These are phyloP conservation scores for Tricholoma furcatifolium DNA, from an alignment of 768 basidiomycete species.

Conservation along the genomic window DNA sequence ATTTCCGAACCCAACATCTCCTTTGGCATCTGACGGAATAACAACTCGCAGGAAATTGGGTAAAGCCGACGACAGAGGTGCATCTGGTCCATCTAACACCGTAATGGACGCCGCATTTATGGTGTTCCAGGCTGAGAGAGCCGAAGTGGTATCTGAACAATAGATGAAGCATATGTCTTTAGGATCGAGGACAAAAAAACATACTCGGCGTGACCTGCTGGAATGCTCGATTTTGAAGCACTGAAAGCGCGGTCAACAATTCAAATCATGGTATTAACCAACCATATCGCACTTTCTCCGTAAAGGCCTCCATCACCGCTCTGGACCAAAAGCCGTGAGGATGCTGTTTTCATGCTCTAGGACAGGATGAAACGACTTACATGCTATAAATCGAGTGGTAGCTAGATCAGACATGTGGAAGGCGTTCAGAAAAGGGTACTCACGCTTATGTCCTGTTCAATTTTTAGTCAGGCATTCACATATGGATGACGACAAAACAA, in stretches of 20 bases:
- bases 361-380: neutral
- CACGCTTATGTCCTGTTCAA: conserved; percentile 58
- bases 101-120: conserved; percentile 45
- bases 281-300: conserved; percentile 49
- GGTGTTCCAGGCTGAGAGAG: conserved; percentile 52
- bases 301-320: conserved; percentile 73
- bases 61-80: conserved; percentile 54
- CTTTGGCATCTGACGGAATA: conserved; percentile 38
- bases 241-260: conserved; percentile 26
- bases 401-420: conserved; percentile 18
- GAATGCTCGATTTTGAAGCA: conserved; percentile 71
- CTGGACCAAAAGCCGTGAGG: conserved; percentile 24
- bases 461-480: neutral
- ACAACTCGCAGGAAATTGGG: conserved; percentile 59
- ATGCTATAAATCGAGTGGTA: neutral
- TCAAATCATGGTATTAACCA: neutral
- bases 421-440: conserved; percentile 23
- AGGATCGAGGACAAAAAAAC: conserved; percentile 1
- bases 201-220: conserved; percentile 58
- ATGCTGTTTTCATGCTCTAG: neutral
- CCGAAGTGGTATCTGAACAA: conserved; percentile 40
- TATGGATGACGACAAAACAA: neutral
- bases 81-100: conserved; percentile 46
- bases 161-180: neutral
- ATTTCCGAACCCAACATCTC: conserved; percentile 54